Conservation (phyloP, 139 green algal species). For the Edaphochlamys debaryana region DNA sequence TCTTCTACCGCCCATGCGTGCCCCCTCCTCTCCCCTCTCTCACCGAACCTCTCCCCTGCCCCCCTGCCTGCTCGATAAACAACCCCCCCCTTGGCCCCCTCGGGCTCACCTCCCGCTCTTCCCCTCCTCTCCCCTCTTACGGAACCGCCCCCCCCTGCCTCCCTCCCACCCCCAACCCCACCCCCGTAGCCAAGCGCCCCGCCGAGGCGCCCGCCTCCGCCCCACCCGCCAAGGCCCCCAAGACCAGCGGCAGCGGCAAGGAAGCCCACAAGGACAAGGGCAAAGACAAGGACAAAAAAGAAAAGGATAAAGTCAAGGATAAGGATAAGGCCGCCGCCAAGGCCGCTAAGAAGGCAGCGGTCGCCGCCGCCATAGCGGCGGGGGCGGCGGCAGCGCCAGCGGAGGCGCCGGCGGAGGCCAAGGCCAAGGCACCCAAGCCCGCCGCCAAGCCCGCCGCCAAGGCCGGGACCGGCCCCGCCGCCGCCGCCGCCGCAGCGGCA, state of each 20-base stretch:
- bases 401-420: neutral
- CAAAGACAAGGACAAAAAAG: neutral
- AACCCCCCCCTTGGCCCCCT: no score
- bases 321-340: neutral
- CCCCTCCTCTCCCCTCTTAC: no score
- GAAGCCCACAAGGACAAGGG: neutral
- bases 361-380: neutral
- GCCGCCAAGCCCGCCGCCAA: no score
- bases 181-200: neutral
- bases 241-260: neutral
- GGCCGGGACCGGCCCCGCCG: no score
- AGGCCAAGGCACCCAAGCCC: neutral
- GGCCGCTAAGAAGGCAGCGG: neutral
- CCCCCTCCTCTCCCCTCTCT: no score
- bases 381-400: neutral
- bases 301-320: neutral
- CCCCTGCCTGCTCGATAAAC: no score
- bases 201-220: neutral
- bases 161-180: neutral
- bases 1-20: no score
- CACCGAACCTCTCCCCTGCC: no score
- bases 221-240: neutral
- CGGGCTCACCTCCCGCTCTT: no score
- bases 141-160: no score
- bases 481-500: no score